Percentiles rank a stretch among this genome's conserved stretches.
Conservation (phyloP, 2,329 filamentous ascomycete genomes). For the Ophiosphaerella herpotricha region DNA sequence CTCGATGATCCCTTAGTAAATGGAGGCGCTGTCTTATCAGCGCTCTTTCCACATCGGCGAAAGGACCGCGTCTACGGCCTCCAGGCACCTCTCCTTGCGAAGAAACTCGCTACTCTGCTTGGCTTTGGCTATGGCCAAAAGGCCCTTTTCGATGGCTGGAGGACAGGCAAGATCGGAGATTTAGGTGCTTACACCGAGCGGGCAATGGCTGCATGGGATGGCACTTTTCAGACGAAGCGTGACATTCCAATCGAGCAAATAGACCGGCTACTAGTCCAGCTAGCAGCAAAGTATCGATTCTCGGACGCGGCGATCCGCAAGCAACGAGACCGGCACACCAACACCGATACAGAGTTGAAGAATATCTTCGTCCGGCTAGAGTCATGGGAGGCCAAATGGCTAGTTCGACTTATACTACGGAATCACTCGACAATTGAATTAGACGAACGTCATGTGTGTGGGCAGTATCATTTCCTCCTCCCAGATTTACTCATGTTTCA, state of each 20-base stretch:
- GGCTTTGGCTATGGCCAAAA: slow-evolving; percentile 66
- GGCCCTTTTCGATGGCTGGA: slow-evolving; percentile 67
- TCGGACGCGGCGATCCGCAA: slow-evolving; percentile 62
- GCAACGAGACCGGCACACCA: slow-evolving; percentile 22
- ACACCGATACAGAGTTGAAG: slow-evolving; percentile 31
- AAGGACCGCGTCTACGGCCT: slow-evolving; percentile 79
- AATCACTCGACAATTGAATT: slow-evolving; percentile 70
- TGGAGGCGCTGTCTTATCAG: slow-evolving; percentile 70
- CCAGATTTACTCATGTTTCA: slow-evolving; percentile 72
- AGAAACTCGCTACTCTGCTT: slow-evolving; percentile 70
- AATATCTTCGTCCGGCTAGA: slow-evolving; percentile 50
- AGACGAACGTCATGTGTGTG: slow-evolving; percentile 61
- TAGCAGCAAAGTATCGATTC: slow-evolving; percentile 72
- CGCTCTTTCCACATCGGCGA: slow-evolving; percentile 74
- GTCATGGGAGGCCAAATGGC: slow-evolving; percentile 82
- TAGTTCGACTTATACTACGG: slow-evolving; percentile 81
- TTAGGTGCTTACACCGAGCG: slow-evolving; percentile 72
- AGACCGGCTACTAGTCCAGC: slow-evolving; percentile 65
- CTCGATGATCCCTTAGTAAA: slow-evolving; percentile 64
- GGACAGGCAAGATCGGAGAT: slow-evolving; percentile 63
- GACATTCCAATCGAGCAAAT: slow-evolving; percentile 70
- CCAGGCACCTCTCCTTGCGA: slow-evolving; percentile 64
- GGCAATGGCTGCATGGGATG: slow-evolving; percentile 64
- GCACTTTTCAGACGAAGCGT: slow-evolving; percentile 39
- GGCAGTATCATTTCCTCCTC: slow-evolving; percentile 69